These are phyloP conservation scores for Celoporthe dispersa DNA, from an alignment of 2,329 filamentous ascomycete genomes.

Conservation along the genomic window DNA sequence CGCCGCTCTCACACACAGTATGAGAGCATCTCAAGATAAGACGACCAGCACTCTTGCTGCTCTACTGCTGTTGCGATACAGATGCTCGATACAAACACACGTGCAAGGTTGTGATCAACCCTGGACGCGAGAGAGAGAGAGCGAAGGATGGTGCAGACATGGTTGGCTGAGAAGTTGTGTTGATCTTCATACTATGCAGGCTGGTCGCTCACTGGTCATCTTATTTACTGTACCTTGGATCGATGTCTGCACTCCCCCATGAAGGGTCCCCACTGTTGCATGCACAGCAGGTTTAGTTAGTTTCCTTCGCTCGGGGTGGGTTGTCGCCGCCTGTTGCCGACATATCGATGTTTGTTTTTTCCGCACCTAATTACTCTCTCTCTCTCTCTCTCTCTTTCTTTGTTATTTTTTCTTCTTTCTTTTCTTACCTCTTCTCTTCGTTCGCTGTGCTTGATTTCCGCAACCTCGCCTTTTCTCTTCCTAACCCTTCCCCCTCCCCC, in stretches of 20 bases:
- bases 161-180: constrained; percentile 2
- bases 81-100: neutral
- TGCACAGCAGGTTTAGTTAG: constrained; percentile 7
- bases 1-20: neutral
- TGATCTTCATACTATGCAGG: constrained; percentile 5
- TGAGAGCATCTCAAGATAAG: neutral
- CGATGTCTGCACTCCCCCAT: constrained; percentile 9
- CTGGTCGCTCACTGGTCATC: neutral
- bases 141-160: neutral
- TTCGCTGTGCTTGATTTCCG: neutral
- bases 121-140: neutral
- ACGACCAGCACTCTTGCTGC: neutral
- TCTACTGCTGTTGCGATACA: neutral
- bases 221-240: constrained; percentile 1
- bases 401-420: neutral
- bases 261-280: constrained; percentile 9
- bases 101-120: neutral
- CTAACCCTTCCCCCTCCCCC: neutral
- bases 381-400: neutral
- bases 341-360: neutral
- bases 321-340: constrained; percentile 1
- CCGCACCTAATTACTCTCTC: neutral
- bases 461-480: neutral
- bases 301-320: constrained; percentile 8
- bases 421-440: neutral